Conservation (phyloP, 495 filamentous ascomycete species). For the Penicillium riverlandense region DNA sequence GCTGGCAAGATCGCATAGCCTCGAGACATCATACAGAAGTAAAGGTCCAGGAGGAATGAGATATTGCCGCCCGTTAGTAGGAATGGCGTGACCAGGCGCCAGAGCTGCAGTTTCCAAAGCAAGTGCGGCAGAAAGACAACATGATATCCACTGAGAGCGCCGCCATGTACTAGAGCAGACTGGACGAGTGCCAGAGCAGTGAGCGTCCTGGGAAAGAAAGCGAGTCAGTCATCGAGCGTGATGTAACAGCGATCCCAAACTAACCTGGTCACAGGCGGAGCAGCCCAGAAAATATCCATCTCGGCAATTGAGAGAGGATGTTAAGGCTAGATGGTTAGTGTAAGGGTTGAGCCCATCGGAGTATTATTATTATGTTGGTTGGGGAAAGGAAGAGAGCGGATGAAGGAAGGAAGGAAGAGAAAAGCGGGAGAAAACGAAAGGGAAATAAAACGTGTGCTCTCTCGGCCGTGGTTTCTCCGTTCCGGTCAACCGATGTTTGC, state of each 20-base stretch:
- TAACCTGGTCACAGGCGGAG: slow-evolving; percentile 67
- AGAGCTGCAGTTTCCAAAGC: slow-evolving; percentile 57
- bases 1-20: slow-evolving; percentile 4
- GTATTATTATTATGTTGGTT: slow-evolving; percentile 1
- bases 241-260: background rate
- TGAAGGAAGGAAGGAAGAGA: slow-evolving; percentile 3
- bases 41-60: slow-evolving; percentile 72
- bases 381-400: slow-evolving; percentile 1
- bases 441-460: slow-evolving; percentile 19
- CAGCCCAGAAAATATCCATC: slow-evolving; percentile 63
- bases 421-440: slow-evolving; percentile 2
- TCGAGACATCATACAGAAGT: slow-evolving; percentile 54
- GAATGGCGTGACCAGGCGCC: slow-evolving; percentile 65
- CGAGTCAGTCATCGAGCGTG: slow-evolving; percentile 11
- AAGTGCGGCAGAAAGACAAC: slow-evolving; percentile 50
- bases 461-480: too few relatives aligned
- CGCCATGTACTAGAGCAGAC: slow-evolving; percentile 55
- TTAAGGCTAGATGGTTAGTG: slow-evolving; percentile 7
- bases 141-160: slow-evolving; percentile 44
- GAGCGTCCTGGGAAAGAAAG: slow-evolving; percentile 52
- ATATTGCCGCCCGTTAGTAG: slow-evolving; percentile 58
- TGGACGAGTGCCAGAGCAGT: slow-evolving; percentile 58
- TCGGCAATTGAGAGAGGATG: slow-evolving; percentile 2
- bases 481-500: too few relatives aligned
- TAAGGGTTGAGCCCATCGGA: background rate